Percentiles rank a stretch among this genome's conserved stretches.
These are phyloP conservation scores for Wickerhamomyces bovis DNA, from an alignment of 805 yeast genomes.

Conservation along the genomic window DNA sequence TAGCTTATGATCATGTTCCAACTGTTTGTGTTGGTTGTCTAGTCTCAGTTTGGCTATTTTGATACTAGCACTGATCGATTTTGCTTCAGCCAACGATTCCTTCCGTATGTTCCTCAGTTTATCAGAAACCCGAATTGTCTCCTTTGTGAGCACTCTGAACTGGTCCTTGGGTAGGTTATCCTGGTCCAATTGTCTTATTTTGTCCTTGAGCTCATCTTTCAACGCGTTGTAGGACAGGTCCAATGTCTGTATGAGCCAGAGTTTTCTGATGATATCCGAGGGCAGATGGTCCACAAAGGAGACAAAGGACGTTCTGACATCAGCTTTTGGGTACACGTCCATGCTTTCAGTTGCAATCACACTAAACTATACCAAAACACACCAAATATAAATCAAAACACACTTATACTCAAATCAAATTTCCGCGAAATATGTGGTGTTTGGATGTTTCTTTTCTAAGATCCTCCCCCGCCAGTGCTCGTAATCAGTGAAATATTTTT, in stretches of 20 bases:
- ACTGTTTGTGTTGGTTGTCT: slow-evolving; percentile 18
- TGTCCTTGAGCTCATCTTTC: slow-evolving; percentile 11
- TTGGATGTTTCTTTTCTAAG: neutral
- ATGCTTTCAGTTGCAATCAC: too few relatives aligned
- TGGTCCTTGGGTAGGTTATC: slow-evolving; percentile 4
- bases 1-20: slow-evolving; percentile 22
- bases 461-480: neutral
- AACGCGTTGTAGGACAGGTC: slow-evolving; percentile 21
- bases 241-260: slow-evolving; percentile 35
- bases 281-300: slow-evolving; percentile 37
- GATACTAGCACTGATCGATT: slow-evolving; percentile 18
- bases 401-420: too few relatives aligned
- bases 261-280: slow-evolving; percentile 34
- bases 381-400: too few relatives aligned
- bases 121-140: slow-evolving; percentile 5
- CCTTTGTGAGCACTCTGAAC: slow-evolving; percentile 4
- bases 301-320: slow-evolving; percentile 33
- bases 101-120: slow-evolving; percentile 21
- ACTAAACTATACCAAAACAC: too few relatives aligned
- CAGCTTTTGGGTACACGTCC: slow-evolving; percentile 12
- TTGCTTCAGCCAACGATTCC: slow-evolving; percentile 27
- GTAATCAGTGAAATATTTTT: neutral
- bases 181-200: slow-evolving; percentile 10
- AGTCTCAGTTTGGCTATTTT: slow-evolving; percentile 20
- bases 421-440: neutral